phyloP scores from a whole-genome alignment of 495 filamentous ascomycete genomes.

The Stereocaulon alpinum region DNA sequence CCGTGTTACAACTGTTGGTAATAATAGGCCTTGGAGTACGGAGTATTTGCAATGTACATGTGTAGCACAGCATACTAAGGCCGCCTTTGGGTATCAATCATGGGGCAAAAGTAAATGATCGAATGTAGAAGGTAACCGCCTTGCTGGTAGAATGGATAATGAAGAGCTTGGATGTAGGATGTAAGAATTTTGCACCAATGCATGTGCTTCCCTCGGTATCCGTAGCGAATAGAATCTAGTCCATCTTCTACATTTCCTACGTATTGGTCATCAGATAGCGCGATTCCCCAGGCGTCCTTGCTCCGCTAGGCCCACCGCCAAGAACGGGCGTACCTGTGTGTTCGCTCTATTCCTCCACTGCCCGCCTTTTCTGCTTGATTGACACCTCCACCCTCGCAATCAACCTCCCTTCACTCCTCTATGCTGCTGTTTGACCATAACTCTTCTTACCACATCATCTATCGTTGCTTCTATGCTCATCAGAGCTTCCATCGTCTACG shows the following conservation, averaged over 20 bases:
- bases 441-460: background rate
- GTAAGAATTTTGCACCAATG: background rate
- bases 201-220: background rate
- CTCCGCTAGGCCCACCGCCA: background rate
- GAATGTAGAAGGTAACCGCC: background rate
- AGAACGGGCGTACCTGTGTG: background rate
- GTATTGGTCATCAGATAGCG: constrained; percentile 4
- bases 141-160: background rate
- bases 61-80: background rate
- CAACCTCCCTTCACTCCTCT: background rate
- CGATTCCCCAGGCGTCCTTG: constrained; percentile 2
- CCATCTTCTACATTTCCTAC: background rate
- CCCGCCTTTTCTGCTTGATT: background rate
- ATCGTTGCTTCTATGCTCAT: background rate
- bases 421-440: background rate
- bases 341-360: background rate
- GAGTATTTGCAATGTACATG: background rate
- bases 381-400: background rate
- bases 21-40: background rate
- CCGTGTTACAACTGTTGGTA: background rate
- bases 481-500: background rate
- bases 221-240: background rate
- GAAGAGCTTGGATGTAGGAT: background rate
- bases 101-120: background rate
- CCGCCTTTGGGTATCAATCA: no score